Base-by-base conservation (phyloP, 23 red algal genomes). In the Agarophyton chilense region DNA sequence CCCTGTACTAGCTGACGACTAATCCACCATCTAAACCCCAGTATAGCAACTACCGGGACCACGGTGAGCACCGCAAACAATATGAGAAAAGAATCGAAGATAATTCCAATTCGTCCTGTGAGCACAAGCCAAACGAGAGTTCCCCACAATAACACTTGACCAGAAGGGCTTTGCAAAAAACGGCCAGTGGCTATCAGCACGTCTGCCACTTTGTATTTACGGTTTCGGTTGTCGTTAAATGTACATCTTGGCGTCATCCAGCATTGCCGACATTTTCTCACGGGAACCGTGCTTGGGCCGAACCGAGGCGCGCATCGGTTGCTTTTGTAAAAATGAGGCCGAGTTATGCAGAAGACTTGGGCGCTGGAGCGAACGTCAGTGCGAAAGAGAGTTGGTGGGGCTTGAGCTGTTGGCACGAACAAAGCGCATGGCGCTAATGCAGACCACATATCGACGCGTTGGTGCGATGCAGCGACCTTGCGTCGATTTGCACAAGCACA, bases 1-100 rank as follows among this genome's bases (percentile, higher is more conserved):
- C 94, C 94, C 82, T 92, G 80, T 18, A 81, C 72, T 33, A 92
- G 55, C 43, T 96, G 88, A 42, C 80, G 80, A 45, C 40, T 54
- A 45, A 96, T 50, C 94, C 94, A 96, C 94, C 94, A 96, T 14
- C 94, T 88, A 56, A 96, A 92, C 19, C 50, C 81, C 42, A 96
- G 32, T 6, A 92, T 70, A 33, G 87, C 94, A 2, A 92, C 71
- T 10, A 92, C 81, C 16, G 94, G 94, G 4, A 90, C 94, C 33
- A 96, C 66, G 26, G 79, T 92, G 55, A 96, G 46, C 2, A 96
- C 42, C 1, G 81, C 87, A 55, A 96, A 96, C 31, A 96, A 28
- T 28, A 96, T 67, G 13, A 96, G 87, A 62, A 96, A 92, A 4
- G 94, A 96, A 49, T 96, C 94, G 44, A 96, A 96, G 17, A 96